Conservation (phyloP, 2,329 filamentous ascomycete genomes). For the Hymenoscyphus fructigenus region DNA sequence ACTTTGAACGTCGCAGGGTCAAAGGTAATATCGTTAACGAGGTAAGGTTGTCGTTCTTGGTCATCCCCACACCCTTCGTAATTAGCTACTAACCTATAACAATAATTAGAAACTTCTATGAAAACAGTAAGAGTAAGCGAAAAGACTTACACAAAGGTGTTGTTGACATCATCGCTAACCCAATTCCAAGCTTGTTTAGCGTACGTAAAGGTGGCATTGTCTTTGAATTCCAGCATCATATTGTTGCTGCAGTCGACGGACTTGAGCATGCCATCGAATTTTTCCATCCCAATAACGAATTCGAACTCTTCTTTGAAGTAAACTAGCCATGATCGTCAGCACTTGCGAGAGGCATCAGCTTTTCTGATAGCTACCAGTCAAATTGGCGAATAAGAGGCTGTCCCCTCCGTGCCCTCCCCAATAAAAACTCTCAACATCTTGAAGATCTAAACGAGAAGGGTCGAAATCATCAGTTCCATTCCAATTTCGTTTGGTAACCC, state of each 20-base stretch:
- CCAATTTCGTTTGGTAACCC: not conserved
- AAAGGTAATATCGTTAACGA: conserved; percentile 7
- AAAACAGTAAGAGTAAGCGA: not conserved
- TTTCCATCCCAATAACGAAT: conserved; percentile 5
- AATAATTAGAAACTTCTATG: not conserved
- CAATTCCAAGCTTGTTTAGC: conserved; percentile 5
- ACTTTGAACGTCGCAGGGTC: not conserved
- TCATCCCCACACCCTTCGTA: conserved; percentile 4
- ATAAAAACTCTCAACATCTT: conserved; percentile 6
- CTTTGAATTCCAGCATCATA: conserved; percentile 8
- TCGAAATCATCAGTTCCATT: not conserved
- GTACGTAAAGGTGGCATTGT: conserved; percentile 6
- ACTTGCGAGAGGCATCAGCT: not conserved
- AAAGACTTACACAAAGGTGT: conserved; percentile 3
- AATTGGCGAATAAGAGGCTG: not conserved
- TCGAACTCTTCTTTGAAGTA: conserved; percentile 5
- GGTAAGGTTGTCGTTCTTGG: conserved; percentile 6
- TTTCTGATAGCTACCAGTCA: not conserved
- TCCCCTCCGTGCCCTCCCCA: conserved; percentile 6
- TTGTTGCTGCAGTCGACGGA: conserved; percentile 6
- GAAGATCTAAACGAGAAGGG: not conserved
- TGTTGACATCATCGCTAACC: conserved; percentile 9
- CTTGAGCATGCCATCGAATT: conserved; percentile 6
- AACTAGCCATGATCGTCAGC: not conserved
- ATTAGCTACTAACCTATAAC: not conserved